These are phyloP conservation scores for Blastobotrys capitulatus DNA, from an alignment of 1,139 yeast genomes.

Conservation along the genomic window DNA sequence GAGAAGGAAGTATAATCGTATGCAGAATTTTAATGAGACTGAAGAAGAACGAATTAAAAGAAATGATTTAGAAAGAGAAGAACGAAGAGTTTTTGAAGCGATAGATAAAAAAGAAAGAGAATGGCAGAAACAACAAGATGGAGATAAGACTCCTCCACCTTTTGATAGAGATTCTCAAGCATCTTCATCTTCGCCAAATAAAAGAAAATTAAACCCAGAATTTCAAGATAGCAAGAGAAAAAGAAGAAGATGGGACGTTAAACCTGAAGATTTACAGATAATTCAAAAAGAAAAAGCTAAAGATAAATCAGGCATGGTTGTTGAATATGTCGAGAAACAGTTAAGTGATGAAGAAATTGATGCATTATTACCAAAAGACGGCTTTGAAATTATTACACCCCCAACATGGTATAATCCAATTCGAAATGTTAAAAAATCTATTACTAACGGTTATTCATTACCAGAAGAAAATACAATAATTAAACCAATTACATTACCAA, in stretches of 20 bases:
- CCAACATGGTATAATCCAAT: constrained; percentile 46
- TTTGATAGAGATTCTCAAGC: constrained; percentile 11
- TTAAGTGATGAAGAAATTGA: constrained; percentile 45
- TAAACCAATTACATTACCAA: constrained; percentile 36
- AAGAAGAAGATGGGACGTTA: constrained; percentile 38
- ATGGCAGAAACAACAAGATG: constrained; percentile 17
- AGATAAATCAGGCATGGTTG: neutral
- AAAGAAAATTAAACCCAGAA: no score
- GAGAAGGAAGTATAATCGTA: constrained; percentile 36
- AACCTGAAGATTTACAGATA: constrained; percentile 20
- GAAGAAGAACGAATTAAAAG: constrained; percentile 29
- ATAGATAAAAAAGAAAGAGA: constrained; percentile 22
- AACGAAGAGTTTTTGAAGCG: constrained; percentile 26
- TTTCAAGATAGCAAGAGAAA: constrained; percentile 17
- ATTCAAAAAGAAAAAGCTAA: constrained; percentile 7
- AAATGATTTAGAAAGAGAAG: constrained; percentile 33
- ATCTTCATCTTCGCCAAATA: neutral
- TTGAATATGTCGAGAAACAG: neutral
- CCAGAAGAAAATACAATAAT: constrained; percentile 29
- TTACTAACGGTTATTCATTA: constrained; percentile 30
- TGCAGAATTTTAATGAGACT: constrained; percentile 22
- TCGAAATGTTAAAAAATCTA: constrained; percentile 19
- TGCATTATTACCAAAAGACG: constrained; percentile 47
- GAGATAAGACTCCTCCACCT: constrained; percentile 28
- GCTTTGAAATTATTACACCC: constrained; percentile 43